Percentiles rank a stretch among this genome's conserved stretches.
Evolutionary conservation across 495 filamentous ascomycete genomes (phyloP).

Genomic region (Collariella sp.): DNA sequence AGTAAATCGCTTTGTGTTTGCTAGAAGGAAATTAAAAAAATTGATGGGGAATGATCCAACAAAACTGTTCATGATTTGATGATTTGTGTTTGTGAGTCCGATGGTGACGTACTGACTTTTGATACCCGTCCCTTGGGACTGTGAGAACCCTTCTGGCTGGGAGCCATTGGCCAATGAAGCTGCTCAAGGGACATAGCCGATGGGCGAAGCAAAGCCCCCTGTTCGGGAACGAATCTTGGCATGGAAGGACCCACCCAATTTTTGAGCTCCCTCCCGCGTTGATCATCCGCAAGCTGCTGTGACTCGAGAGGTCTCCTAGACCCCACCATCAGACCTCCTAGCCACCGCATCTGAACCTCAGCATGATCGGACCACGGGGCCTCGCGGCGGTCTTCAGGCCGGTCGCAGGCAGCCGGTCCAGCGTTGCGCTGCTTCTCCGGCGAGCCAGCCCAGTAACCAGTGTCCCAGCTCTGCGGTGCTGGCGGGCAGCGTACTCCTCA

Average conservation of each 20-base stretch:
- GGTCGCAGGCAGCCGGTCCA: not conserved
- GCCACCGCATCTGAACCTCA: not conserved
- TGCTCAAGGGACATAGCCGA: not conserved
- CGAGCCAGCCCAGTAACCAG: slow-evolving; percentile 1
- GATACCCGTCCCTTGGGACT: not conserved
- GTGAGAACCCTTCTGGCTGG: not conserved
- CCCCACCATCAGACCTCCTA: slow-evolving; percentile 3
- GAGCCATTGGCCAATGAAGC: slow-evolving; percentile 7
- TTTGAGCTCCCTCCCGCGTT: not conserved
- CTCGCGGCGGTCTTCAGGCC: slow-evolving; percentile 10
- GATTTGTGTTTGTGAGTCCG: too few relatives aligned
- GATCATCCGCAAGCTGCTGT: not conserved
- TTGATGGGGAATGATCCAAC: not conserved
- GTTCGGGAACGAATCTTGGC: not conserved
- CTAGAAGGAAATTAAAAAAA: slow-evolving; percentile 1
- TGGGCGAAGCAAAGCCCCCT: not conserved
- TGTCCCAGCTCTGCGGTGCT: not conserved
- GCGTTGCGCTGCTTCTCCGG: slow-evolving; percentile 1
- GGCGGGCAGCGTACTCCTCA: slow-evolving; percentile 18
- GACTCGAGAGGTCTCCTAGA: slow-evolving; percentile 2
- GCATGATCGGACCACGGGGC: slow-evolving; percentile 16
- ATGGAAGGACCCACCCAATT: not conserved
- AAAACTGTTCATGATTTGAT: not conserved
- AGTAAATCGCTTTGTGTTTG: slow-evolving; percentile 8
- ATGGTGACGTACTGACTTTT: too few relatives aligned